Base-by-base conservation (phyloP, 176 grass and related monocot species). In the Themeda triandra region DNA sequence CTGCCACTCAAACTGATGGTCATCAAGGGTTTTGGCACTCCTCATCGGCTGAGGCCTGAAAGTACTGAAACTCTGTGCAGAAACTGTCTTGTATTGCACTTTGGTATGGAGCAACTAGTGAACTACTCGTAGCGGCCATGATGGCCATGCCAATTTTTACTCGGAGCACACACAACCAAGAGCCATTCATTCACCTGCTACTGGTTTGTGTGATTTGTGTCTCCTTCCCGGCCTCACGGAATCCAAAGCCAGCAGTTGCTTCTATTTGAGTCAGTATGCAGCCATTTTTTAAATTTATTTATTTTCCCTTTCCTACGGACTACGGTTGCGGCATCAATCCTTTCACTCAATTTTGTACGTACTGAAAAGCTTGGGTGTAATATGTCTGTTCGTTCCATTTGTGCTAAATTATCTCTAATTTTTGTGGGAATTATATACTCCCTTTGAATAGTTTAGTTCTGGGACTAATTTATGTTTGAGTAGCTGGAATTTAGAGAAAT, bases 1-100 rank as follows among this genome's bases (percentile, higher is more conserved):
- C 75, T 64, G 66, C 30, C 41, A 67, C 62, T 33, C 28, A 67
- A 49, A 66, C 39, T n/a, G n/a, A n/a, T 46, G 58, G 41, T 2
- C 41, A 67, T 80, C 18, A 66, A 33, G 28, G 28, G 19, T 24
- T 51, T 74, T 32, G 28, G 21, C 42, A 25, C 23, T 29, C 35
- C 28, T 15, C 42, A 17, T 30, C 63, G 44, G 29, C 63, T 67
- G 44, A 17, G 68, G 64, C 28, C 23, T 24, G n/a, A 68, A 69
- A 36, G 41, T 35, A 27, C 79, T 69, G 79, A 33, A 69, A 81
- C 45, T 32, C 40, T 80, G 77, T 7, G 79, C 64, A 69, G 21
- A 67, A 74, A 68, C 67, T 59, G 44, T 73, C 13, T 11, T 18
- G 25, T 12, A 27, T 24, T 58, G 12, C 51, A 28, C 69, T 65